Evolutionary conservation across 768 basidiomycete species (phyloP), one percentile per base, ranked within the genome.

Genomic region (Sporobolomyces pararoseus): DNA sequence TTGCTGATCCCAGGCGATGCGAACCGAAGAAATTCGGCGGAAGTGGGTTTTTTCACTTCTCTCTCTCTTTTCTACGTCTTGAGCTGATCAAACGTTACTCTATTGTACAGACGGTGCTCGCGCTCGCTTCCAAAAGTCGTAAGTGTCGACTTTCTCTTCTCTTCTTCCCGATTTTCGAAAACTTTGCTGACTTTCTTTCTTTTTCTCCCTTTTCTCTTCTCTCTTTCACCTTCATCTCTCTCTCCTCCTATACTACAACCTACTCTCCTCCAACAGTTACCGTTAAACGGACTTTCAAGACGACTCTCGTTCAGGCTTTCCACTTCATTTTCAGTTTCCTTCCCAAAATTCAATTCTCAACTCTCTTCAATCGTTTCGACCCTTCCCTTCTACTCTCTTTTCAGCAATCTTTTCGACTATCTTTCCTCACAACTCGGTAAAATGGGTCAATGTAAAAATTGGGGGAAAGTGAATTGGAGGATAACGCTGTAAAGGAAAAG

Each of bases 1-100:
- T 94, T 75, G 89, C 92, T 65, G 92, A 95, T 80, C 92, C 91
- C 75, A 87, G 96, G 83, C 88, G 70, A 19, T 72, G 71, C 71
- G 71, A 72, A 66, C 71, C 70, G 16, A 66, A 72, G 66, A 68
- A 73, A 66, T 72, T 72, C 66, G 71, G 66, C 52, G 66, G 63
- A 47, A 16, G 16, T 31, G 27, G 35, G 23, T 32, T 35, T 57
- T 49, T 14, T 23, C 17, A n/a, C 23, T 7, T 57, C 42, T 46
- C 63, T 52, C 63, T 29, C 39, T 35, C 25, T 42, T 10, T 9
- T 10, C 39, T 42, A 17, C 39, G 9, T 42, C 39, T 17, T 42
- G 39, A 42, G 39, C 39, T 42, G 39, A 42, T 42, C 39, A 42
- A 9, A 17, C 39, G n/a, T 34, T 52, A 19, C 34, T 32, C 32